Evolutionary conservation across 371 early-diverging fungal species (phyloP), one percentile per base, ranked within the genome.

Genomic region (Fennellomyces sp.): DNA sequence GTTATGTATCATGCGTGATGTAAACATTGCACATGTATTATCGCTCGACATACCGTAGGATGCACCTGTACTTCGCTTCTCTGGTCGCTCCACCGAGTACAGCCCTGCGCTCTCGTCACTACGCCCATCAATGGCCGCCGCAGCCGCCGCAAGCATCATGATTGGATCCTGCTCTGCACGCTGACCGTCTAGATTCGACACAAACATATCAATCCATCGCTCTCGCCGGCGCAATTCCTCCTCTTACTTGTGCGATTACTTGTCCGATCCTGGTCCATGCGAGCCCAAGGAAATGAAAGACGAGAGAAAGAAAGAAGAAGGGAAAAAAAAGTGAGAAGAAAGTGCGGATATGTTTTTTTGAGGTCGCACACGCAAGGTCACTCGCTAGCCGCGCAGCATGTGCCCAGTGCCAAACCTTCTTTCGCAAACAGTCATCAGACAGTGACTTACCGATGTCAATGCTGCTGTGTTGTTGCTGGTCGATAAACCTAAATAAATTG

Each of bases 131-230:
- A 78, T 66, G 7, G 69, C 73, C 41, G 70, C 67, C 19, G 79
- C 79, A 35, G 79, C 79, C 23, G 75, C 79, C 56, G 75, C 72
- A 13, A 78, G 56, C 50, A 78, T 60, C 64, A 73, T 66, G 19
- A 78, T 75, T 30, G 79, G 79, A 64, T 78, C 79, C n/a, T 45
- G 45, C n/a, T 42, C 45, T 42, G 19, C 5, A 15, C 23, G n/a
- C 11, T 45, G 45, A 8, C 21, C 45, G 10, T 45, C 45, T 45
- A 45, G 11, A n/a, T n/a, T n/a, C n/a, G 8, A 41, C 19, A 15
- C 19, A 6, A 8, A 41, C 19, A 41, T 17, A 41, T 41, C n/a
- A 13, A 17, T 41, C 17, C n/a, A 8, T 15, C 41, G 8, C 17
- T 41, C 41, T 45, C 3, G 17, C 21, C 21, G 5, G 17, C 10